Evolutionary conservation across 768 basidiomycete species (phyloP).

Genomic region (Terana coerulea): DNA sequence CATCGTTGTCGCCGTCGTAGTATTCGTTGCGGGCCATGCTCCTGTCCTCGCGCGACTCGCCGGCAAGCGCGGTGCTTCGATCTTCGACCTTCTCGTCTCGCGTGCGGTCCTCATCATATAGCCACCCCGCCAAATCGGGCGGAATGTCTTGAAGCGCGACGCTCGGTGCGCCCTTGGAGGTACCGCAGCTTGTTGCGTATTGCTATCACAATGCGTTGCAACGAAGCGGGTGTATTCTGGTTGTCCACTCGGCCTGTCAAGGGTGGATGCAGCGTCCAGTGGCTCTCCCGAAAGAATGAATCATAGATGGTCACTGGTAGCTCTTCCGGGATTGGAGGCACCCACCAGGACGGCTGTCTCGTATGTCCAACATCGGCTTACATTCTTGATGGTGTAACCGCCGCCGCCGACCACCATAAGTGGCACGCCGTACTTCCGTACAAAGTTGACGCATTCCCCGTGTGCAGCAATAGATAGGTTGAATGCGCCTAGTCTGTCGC

Average conservation of each 20-base stretch:
- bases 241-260: slow-evolving; percentile 91
- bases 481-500: slow-evolving; percentile 94
- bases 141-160: slow-evolving; percentile 97
- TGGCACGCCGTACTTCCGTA: slow-evolving; percentile 88
- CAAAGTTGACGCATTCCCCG: slow-evolving; percentile 97
- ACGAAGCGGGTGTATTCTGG: slow-evolving; percentile 75
- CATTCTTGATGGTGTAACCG: slow-evolving; percentile 96
- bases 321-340: slow-evolving; percentile 74
- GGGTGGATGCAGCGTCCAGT: slow-evolving; percentile 92
- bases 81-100: slow-evolving; percentile 73
- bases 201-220: slow-evolving; percentile 84
- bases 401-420: slow-evolving; percentile 92
- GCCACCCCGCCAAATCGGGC: slow-evolving; percentile 76
- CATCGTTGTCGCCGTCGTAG: slow-evolving; percentile 70
- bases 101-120: slow-evolving; percentile 68
- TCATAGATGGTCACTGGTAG: slow-evolving; percentile 90
- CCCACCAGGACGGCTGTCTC: slow-evolving; percentile 93
- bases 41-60: slow-evolving; percentile 52
- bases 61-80: slow-evolving; percentile 48
- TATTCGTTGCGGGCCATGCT: slow-evolving; percentile 61
- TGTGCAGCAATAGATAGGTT: slow-evolving; percentile 97
- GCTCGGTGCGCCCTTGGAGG: slow-evolving; percentile 92
- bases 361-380: slow-evolving; percentile 98
- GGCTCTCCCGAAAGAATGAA: slow-evolving; percentile 85
- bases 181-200: slow-evolving; percentile 88